phyloP scores from a whole-genome alignment of 208 protist genomes.

The Wallacemonas sp. region DNA sequence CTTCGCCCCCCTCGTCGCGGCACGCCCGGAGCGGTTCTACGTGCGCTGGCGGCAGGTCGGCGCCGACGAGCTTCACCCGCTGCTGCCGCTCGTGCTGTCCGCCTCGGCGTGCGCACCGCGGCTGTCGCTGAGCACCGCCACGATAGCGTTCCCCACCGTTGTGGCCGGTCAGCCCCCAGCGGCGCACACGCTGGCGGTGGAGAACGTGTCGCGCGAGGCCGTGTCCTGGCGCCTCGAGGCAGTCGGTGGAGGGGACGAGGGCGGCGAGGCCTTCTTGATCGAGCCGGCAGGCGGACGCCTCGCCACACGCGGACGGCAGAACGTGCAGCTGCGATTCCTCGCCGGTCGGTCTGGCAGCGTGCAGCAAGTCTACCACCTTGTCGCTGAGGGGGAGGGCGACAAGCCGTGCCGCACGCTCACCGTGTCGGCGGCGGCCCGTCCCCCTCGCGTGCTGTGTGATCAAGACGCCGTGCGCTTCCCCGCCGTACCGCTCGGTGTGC shows the following conservation, averaged over 20 bases:
- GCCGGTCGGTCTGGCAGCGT: constrained; percentile 30
- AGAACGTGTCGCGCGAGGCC: constrained; percentile 28
- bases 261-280: constrained; percentile 47
- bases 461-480: constrained; percentile 80
- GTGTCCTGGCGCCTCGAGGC: constrained; percentile 23
- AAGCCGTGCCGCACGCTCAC: constrained; percentile 58
- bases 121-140: constrained; percentile 27
- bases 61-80: constrained; percentile 59
- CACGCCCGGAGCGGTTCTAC: constrained; percentile 28
- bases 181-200: constrained; percentile 38
- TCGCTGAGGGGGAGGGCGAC: constrained; percentile 36
- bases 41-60: constrained; percentile 71
- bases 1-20: constrained; percentile 15
- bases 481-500: constrained; percentile 79
- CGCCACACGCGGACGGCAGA: constrained; percentile 30
- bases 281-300: constrained; percentile 59
- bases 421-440: constrained; percentile 54
- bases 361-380: constrained; percentile 41
- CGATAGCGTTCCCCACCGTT: constrained; percentile 48
- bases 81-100: constrained; percentile 59
- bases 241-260: constrained; percentile 10
- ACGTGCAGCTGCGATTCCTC: constrained; percentile 77
- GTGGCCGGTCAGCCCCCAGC: constrained; percentile 51
- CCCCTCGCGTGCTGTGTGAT: constrained; percentile 84
- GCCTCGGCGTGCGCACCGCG: constrained; percentile 31